Percentiles rank a stretch among this genome's conserved stretches.
Conservation (phyloP, 1,284 basidiomycete genomes). For the Puccinia polysora region DNA sequence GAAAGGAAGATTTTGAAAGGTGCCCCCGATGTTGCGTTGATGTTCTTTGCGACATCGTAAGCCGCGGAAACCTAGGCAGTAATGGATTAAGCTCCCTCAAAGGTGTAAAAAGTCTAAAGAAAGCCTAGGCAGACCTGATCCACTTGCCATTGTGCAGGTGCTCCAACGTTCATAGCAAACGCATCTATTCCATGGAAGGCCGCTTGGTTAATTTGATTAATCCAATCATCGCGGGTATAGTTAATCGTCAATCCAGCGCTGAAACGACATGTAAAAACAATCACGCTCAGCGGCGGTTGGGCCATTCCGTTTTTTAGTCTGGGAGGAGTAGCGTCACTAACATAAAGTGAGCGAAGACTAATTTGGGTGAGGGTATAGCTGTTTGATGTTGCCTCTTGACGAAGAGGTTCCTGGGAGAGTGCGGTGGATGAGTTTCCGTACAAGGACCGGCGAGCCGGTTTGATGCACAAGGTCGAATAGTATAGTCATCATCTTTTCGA, state of each 20-base stretch:
- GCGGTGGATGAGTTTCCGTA: no score
- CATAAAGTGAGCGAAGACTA: slow-evolving; percentile 43
- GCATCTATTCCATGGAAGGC: slow-evolving; percentile 30
- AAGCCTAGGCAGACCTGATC: slow-evolving; percentile 11
- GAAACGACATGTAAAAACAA: not conserved
- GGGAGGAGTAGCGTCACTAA: not conserved
- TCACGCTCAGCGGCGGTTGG: not conserved
- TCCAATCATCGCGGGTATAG: slow-evolving; percentile 35
- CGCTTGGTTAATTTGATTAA: slow-evolving; percentile 1
- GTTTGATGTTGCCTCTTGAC: no score
- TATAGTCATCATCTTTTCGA: no score
- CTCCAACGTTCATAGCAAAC: slow-evolving; percentile 37
- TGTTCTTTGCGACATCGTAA: slow-evolving; percentile 12
- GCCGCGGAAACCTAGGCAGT: slow-evolving; percentile 19
- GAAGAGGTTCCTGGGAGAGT: no score
- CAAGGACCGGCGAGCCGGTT: no score
- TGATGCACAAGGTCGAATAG: no score
- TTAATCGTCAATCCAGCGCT: slow-evolving; percentile 37
- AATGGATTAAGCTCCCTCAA: not conserved
- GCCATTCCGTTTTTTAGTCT: not conserved
- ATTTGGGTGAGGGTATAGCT: slow-evolving; percentile 23
- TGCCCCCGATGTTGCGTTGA: slow-evolving; percentile 7
- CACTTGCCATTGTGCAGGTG: slow-evolving; percentile 29
- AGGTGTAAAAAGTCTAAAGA: not conserved
- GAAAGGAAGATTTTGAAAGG: slow-evolving; percentile 38